Evolutionary conservation across 129 eudicot species (phyloP), one percentile per base, ranked within the genome.

Genomic region (Apium graveolens): DNA sequence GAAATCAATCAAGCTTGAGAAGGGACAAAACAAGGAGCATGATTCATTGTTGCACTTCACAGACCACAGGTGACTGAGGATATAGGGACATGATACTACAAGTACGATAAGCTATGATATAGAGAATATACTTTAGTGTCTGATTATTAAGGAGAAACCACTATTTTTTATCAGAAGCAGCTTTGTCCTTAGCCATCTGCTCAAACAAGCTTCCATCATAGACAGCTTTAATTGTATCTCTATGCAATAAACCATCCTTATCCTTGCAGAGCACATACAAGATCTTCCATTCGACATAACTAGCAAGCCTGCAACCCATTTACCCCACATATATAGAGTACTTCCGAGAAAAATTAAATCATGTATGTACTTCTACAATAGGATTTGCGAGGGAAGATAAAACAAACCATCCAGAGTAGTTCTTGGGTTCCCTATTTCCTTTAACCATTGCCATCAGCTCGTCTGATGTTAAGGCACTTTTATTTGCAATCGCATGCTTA

Each of bases 131-230:
- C 12, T 60, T 60, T 4, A 60, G 32, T 60, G 12, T 0, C 11
- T 26, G 35, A 31, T 66, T 32, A 63, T 29, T 5, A 13, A 13
- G 29, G 7, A 0, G 26, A 51, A 76, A 20, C n/a, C 20, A 77
- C 43, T 45, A 12, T 77, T 82, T 68, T 78, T 90, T 86, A 77
- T 79, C 63, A 4, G 91, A 66, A 13, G 76, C 48, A 0, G 77
- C 78, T 41, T 78, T 79, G 68, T 89, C 89, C 49, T 77, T 79
- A 1, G 80, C 96, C 93, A 91, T 63, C 79, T 78, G 83, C 34
- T 89, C 87, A 9, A 94, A 91, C 82, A 94, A 82, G 80, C 90
- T 88, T 82, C 98, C 97, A 73, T 94, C 98, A 63, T 89, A 94
- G 77, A 83, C 93, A 72, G 86, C 92, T 87, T 80, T 84, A 6